A percentile compares a stretch with the other conserved stretches of the same genome.
These are phyloP conservation scores for Zizania latifolia DNA, from an alignment of 176 grass and related monocot genomes.

Conservation along the genomic window DNA sequence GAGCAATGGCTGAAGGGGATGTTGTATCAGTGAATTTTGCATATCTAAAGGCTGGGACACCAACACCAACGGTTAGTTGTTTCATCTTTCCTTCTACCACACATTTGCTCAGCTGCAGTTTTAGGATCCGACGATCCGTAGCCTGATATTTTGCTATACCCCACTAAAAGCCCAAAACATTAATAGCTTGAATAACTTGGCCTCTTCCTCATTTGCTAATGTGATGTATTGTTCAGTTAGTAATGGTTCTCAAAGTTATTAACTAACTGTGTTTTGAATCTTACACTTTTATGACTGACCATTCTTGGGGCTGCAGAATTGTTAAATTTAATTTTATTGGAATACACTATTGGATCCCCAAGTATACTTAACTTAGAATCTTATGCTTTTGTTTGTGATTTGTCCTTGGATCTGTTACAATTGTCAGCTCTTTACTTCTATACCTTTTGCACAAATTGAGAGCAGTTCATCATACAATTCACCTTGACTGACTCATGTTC, in stretches of 20 bases:
- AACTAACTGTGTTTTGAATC: not conserved
- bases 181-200: slow-evolving; percentile 3
- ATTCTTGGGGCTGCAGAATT: not conserved
- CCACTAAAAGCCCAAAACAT: slow-evolving; percentile 1
- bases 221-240: not conserved
- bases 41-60: slow-evolving; percentile 80
- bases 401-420: not conserved
- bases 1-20: slow-evolving; percentile 72
- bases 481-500: not conserved
- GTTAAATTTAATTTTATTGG: not conserved
- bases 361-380: not conserved
- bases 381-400: not conserved
- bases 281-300: not conserved
- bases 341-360: not conserved
- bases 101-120: not conserved
- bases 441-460: not conserved
- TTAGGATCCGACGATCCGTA: not conserved
- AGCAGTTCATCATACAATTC: not conserved
- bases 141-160: not conserved
- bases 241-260: not conserved
- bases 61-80: slow-evolving; percentile 69
- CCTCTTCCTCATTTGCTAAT: not conserved
- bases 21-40: slow-evolving; percentile 89
- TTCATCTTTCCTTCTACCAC: slow-evolving; percentile 4
- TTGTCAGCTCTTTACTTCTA: not conserved